Evolutionary conservation across 257 asterid species (phyloP), one percentile per base, ranked within the genome.

Genomic region (Primulina eburnea): DNA sequence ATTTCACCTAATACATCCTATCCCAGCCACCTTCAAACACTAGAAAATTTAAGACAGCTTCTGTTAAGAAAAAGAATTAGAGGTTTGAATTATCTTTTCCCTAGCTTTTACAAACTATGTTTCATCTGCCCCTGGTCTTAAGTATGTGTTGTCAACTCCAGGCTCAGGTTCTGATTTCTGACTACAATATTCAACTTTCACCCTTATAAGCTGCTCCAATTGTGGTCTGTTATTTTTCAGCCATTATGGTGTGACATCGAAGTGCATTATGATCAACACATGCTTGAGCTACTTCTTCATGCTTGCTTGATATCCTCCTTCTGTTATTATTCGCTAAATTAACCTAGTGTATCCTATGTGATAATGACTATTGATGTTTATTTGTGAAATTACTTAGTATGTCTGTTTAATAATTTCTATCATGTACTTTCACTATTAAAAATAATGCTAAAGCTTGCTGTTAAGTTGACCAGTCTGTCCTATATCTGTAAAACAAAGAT

Each of bases 321-420:
- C 37, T 26, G 65, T 12, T 29, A 8, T 43, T 3, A 43, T 43
- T 43, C 12, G n/a, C 56, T 16, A 1, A 16, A 50, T 4, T 50
- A 14, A 16, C 56, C 8, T 16, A 16, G 56, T 50, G 56, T 16
- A 43, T 4, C 21, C 7, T 5, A 50, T 50, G 20, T 50, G n/a
- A 50, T 50, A 4, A 50, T 50, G 56, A 2, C 7, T 10, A 9
- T 47, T 64, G 1, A 17, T 30, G 60, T 4, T 11, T 40, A 20
- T 11, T 40, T 58, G 11, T 67, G 32, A 28, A 61, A 28, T 66
- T 34, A 37, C 50, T n/a, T 47, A 18, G 53, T 33, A 26, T 53
- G 57, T 38, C 62, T 56, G 16, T 29, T 16, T 33, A 35, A 52
- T 56, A n/a, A 16, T 76, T 61, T n/a, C 10, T 63, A 32, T 69